Evolutionary conservation across 257 asterid species (phyloP).

Genomic region (Jacaranda mimosifolia): DNA sequence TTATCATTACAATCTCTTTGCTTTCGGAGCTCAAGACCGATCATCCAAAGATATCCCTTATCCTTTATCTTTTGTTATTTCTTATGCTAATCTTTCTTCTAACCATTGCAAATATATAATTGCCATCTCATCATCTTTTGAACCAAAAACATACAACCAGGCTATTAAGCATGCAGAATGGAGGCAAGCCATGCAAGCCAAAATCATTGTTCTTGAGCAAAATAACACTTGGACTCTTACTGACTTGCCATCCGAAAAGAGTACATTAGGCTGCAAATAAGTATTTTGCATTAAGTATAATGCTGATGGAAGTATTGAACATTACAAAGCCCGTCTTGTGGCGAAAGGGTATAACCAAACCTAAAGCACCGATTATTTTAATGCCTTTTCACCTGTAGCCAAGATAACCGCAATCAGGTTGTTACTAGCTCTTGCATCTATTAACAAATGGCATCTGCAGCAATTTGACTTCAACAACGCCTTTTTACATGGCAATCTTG

Average conservation of each 20-base stretch:
- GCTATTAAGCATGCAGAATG: neutral
- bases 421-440: no score
- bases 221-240: neutral
- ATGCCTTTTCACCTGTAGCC: neutral
- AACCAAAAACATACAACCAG: neutral
- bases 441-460: no score
- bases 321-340: neutral
- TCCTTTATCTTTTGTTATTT: neutral
- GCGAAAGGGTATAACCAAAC: neutral
- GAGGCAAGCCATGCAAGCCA: neutral
- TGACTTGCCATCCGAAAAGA: neutral
- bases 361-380: neutral
- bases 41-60: neutral
- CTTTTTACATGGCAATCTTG: no score
- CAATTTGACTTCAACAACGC: no score
- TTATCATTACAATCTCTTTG: neutral
- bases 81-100: neutral
- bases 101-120: neutral
- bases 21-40: no score
- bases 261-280: neutral
- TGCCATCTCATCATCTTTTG: neutral
- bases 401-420: neutral
- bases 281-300: neutral
- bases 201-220: neutral
- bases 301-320: neutral